Percentiles rank a stretch among this genome's conserved stretches.
These are phyloP conservation scores for Mucor lusitanicus DNA, from an alignment of 371 early-diverging fungal genomes.

Conservation along the genomic window DNA sequence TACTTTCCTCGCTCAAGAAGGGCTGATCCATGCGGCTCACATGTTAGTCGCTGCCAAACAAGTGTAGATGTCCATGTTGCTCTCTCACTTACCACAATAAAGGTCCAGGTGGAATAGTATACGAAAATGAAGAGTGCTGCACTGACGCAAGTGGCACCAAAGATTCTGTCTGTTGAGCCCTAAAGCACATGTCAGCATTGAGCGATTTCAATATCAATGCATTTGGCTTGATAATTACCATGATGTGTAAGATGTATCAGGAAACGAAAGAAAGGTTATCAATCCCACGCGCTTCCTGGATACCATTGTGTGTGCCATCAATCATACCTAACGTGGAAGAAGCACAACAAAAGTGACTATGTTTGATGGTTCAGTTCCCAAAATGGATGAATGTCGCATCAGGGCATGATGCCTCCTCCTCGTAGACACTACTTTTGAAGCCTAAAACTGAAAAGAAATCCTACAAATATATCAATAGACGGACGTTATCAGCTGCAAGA, in stretches of 20 bases:
- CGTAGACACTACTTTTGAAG: no score
- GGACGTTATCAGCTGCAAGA: no score
- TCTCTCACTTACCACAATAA: constrained; percentile 65
- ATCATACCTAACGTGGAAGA: neutral
- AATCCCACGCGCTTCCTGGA: neutral
- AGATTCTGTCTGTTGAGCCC: constrained; percentile 70
- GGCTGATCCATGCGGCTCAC: constrained; percentile 52
- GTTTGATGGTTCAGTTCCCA: neutral
- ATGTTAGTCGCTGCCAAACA: neutral
- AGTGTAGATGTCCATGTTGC: neutral
- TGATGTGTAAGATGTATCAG: neutral
- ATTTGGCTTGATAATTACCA: neutral
- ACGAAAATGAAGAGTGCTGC: constrained; percentile 73
- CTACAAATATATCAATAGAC: no score
- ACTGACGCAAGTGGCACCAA: constrained; percentile 74
- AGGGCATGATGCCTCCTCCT: neutral
- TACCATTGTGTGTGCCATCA: neutral
- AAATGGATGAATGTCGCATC: neutral
- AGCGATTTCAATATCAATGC: neutral
- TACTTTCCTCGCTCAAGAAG: constrained; percentile 78
- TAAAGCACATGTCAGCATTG: neutral
- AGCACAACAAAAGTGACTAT: neutral
- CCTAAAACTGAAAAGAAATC: no score
- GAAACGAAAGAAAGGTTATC: neutral
- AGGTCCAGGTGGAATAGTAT: constrained; percentile 88